Evolutionary conservation across 257 asterid genomes (phyloP).

Genomic region (Asclepias syriaca): DNA sequence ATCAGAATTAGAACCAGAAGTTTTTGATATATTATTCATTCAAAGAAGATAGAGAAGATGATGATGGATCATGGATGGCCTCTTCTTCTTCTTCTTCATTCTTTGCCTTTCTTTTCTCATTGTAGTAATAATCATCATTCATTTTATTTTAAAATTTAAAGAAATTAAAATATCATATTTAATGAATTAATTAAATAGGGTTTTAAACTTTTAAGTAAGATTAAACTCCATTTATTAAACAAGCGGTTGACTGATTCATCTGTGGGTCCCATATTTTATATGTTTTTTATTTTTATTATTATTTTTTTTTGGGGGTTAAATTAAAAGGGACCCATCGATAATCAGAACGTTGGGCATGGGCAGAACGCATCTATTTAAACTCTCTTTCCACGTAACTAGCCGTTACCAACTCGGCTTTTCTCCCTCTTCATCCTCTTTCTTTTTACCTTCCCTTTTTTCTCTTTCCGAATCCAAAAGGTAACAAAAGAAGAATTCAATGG

Average conservation of each 20-base stretch:
- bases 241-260: too few species aligned
- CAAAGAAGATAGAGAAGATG: neutral
- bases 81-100: neutral
- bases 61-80: neutral
- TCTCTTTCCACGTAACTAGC: slow-evolving; percentile 38
- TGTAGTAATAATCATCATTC: too few species aligned
- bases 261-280: neutral
- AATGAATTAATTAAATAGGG: too few species aligned
- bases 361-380: slow-evolving; percentile 20
- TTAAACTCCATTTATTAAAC: too few species aligned
- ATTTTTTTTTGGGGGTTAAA: too few species aligned
- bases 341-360: slow-evolving; percentile 47
- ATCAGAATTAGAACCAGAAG: slow-evolving; percentile 15
- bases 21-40: slow-evolving; percentile 12
- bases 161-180: too few species aligned
- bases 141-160: too few species aligned
- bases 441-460: slow-evolving; percentile 16
- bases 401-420: slow-evolving; percentile 47
- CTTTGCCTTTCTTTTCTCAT: neutral
- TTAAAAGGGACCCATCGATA: neutral
- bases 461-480: slow-evolving; percentile 41
- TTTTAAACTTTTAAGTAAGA: too few species aligned
- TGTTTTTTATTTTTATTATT: too few species aligned
- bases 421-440: slow-evolving; percentile 1
- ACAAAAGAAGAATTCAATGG: slow-evolving; percentile 28